Base-by-base conservation (phyloP, 176 grass and related monocot species). In the Elymus sibiricus region DNA sequence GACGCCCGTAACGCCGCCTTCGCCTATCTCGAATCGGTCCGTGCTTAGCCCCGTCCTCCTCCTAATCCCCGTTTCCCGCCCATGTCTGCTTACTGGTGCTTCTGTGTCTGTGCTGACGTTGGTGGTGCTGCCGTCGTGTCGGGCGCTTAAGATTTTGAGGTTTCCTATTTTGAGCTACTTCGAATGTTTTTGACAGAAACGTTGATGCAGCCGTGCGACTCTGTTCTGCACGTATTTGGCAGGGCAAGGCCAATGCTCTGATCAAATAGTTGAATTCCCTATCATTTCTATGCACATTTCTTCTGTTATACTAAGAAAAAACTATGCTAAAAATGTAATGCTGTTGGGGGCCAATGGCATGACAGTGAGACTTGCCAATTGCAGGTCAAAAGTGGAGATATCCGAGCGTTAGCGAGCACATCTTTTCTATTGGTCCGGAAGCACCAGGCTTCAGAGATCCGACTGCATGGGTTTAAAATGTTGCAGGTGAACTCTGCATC, bases 381-480 rank as follows among this genome's bases (percentile, higher is more conserved):
- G 83, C 89, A 98, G 97, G 84, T 95, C 42, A 98, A 98, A 80
- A 91, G 12, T 31, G 93, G 97, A 84, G 91, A 98, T 64, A 67
- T 92, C 43, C 91, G 86, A 64, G 82, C 88, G 71, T 81, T 98
- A 74, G 97, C 92, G 13, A 94, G 89, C 60, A 90, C 86, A 80
- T 95, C 93, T 68, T 91, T 98, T 86, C 71, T 94, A 83, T 95
- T 98, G 88, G 90, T 98, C n/a, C 86, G 69, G 59, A 92, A 89
- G 82, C 89, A 95, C 53, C 94, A 92, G 88, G 78, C 94, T 43
- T 92, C 92, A 67, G 92, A 94, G 85, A 95, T 95, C 60, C 88
- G 97, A 76, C 58, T 98, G 61, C 97, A 98, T 60, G 97, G 93
- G 39, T 98, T 98, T 78, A 98, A 98, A 81, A 91, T 98, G 94